Evolutionary conservation across 1,284 basidiomycete species (phyloP).

Genomic region (Cystobasidium sp.): DNA sequence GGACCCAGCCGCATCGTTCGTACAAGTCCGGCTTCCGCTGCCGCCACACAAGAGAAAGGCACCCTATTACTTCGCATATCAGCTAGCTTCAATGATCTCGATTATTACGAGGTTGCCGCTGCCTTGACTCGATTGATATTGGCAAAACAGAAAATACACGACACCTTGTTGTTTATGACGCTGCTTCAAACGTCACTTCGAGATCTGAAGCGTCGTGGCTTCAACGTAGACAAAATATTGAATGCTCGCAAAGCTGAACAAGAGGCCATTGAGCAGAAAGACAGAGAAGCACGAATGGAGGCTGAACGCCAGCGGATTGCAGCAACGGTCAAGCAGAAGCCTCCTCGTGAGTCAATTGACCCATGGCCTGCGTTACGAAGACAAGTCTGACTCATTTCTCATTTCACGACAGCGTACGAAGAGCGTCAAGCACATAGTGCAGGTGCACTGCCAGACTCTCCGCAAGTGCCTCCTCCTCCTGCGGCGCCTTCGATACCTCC

Average conservation of each 20-base stretch:
- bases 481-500: background rate
- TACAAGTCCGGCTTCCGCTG: conserved; percentile 69
- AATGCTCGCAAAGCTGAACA: conserved; percentile 78
- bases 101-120: conserved; percentile 87
- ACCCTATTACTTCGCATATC: conserved; percentile 78
- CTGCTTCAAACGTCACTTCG: conserved; percentile 87
- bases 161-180: conserved; percentile 85
- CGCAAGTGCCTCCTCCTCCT: background rate
- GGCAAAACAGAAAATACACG: conserved; percentile 69
- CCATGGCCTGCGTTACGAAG: background rate
- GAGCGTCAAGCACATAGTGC: background rate
- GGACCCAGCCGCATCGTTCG: conserved; percentile 6
- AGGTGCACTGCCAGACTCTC: background rate
- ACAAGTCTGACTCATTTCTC: background rate
- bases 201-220: conserved; percentile 81
- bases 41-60: conserved; percentile 66
- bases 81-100: conserved; percentile 68
- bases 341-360: conserved; percentile 15
- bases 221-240: conserved; percentile 82
- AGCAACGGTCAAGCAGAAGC: conserved; percentile 12
- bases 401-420: conserved; percentile 1
- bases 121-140: conserved; percentile 78
- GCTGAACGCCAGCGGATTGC: conserved; percentile 45
- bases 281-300: conserved; percentile 53
- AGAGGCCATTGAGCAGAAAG: conserved; percentile 62